Base-by-base conservation (phyloP, 192 early-diverging fungal species). In the Coemansia sp. region DNA sequence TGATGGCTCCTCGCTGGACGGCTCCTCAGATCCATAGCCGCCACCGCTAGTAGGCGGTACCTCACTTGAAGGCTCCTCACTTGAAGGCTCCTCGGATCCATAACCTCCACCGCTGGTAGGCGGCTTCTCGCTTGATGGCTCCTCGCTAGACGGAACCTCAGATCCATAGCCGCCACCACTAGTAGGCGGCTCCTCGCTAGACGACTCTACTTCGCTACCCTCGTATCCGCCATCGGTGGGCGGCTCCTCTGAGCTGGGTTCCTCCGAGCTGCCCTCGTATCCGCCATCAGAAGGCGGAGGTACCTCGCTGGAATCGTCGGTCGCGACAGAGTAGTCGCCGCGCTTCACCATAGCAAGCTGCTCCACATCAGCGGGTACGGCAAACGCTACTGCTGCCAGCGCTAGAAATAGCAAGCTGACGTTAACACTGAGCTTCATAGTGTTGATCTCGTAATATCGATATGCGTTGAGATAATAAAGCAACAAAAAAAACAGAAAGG, bases 361-460 rank as follows among this genome's bases (percentile, higher is more conserved):
- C 22, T 27, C 27, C 27, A 55, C 49, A 50, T 71, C 66, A n/a
- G 65, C 65, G 0, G 75, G 75, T n/a, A 49, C 52, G 54, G 75
- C 62, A 14, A 71, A 17, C 22, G 65, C 66, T 48, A 69, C 75
- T 3, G 69, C 62, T 2, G 75, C 69, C 59, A 72, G 62, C 57
- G 70, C 75, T 47, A 78, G 62, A 56, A 78, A 69, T 27, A 78
- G 68, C 49, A 72, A 55, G 50, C 75, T 72, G 39, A 78, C 59
- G 62, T 67, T 71, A 35, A 78, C 35, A 24, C 69, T 56, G 14
- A 71, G 58, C 41, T 66, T 72, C 75, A 78, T 78, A 51, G n/a
- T 27, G 23, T 25, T 25, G 12, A 14, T 43, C 11, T 60, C 5
- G 22, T 23, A 23, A 23, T 45, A 38, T 47, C 38, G 45, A 60